Evolutionary conservation across 306 rosid genomes (phyloP), one percentile per base, ranked within the genome.

Genomic region (Betula pendula): DNA sequence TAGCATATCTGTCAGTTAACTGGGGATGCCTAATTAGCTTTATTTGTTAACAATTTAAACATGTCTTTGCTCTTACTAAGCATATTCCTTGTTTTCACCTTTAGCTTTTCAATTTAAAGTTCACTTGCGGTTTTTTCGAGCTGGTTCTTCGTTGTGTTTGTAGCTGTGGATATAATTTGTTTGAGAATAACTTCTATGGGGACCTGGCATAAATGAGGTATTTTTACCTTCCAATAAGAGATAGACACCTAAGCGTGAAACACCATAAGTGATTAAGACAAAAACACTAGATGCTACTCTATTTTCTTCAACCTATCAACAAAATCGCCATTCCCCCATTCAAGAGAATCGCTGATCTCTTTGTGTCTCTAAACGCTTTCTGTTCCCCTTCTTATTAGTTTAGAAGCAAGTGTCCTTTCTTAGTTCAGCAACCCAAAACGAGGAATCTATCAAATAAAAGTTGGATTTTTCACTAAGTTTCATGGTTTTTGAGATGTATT

Each of bases 371-470:
- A 67, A 68, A 73, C 82, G 55, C 59, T 63, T 77, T 79, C 80
- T 75, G 79, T 72, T 70, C 62, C 69, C 72, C 27, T 42, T 58
- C 22, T 70, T 40, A 70, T 74, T 82, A 69, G 27, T 80, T 80
- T 87, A 51, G 82, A 76, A 58, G 76, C 62, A 72, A 75, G 81
- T 76, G 71, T 81, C 81, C 43, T 81, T 81, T 83, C 79, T 53
- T 71, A 53, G 55, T 80, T 79, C 81, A 16, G 84, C 43, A 71
- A 47, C 76, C 82, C 74, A 75, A 45, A 85, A 84, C 88, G 77
- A 88, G 80, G 93, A 90, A 86, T 84, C 92, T 74, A 49, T 70
- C 84, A 40, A 13, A 60, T 58, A 33, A 71, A 40, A 14, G 27
- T 70, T 72, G 63, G 58, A 77, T 70, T 2, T 45, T 70, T 60